A percentile compares a stretch with the other conserved stretches of the same genome.
Evolutionary conservation across 805 yeast species (phyloP).

Genomic region (Brettanomyces sp.): DNA sequence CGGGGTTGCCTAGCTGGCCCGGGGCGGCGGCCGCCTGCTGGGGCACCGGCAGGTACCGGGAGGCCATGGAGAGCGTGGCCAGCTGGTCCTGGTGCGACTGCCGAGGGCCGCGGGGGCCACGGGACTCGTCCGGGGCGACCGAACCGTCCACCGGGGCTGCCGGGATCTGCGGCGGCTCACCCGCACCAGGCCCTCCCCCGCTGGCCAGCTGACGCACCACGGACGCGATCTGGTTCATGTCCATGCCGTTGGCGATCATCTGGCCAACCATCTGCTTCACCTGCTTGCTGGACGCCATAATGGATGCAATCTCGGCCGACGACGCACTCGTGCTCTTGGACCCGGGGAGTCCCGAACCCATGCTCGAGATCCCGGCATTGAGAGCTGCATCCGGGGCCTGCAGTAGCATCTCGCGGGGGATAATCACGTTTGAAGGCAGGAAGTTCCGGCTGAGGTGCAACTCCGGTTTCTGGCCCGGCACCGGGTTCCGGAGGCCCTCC

Average conservation of each 20-base stretch:
- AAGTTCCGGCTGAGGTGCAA: slow-evolving; percentile 34
- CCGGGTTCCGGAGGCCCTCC: slow-evolving; percentile 40
- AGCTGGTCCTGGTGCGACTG: slow-evolving; percentile 1
- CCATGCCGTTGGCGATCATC: slow-evolving; percentile 28
- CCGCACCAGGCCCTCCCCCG: neutral
- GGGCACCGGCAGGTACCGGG: slow-evolving; percentile 46
- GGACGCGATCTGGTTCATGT: slow-evolving; percentile 22
- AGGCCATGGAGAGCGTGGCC: slow-evolving; percentile 41
- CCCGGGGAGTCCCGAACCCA: slow-evolving; percentile 2
- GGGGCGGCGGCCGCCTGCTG: slow-evolving; percentile 9
- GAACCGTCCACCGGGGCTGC: neutral
- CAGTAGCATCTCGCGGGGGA: slow-evolving; percentile 40
- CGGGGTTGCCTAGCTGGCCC: too few species aligned
- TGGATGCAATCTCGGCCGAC: slow-evolving; percentile 15
- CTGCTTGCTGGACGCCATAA: slow-evolving; percentile 23
- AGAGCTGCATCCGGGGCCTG: neutral
- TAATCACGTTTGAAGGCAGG: slow-evolving; percentile 47
- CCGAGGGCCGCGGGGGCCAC: neutral
- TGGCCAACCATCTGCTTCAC: slow-evolving; percentile 26
- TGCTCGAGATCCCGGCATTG: neutral
- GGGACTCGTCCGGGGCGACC: slow-evolving; percentile 1
- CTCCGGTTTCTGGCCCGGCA: slow-evolving; percentile 32
- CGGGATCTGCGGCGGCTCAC: neutral
- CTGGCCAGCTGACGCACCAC: slow-evolving; percentile 21
- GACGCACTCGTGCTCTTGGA: neutral